Conservation (phyloP, 2,329 filamentous ascomycete species). For the Alternaria metachromatica region DNA sequence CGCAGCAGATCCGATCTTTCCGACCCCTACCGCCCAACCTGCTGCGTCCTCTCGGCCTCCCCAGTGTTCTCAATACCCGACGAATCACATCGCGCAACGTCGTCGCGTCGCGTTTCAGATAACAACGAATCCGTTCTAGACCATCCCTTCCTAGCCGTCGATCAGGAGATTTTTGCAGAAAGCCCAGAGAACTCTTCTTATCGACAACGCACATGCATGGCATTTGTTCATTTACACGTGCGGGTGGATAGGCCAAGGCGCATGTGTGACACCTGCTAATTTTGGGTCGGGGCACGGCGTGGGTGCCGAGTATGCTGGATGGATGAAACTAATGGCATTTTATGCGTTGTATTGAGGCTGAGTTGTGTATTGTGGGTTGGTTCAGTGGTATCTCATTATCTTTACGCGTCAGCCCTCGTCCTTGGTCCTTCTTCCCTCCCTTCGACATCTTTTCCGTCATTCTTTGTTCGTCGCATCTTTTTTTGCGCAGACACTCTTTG, state of each 20-base stretch:
- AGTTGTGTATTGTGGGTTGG: not conserved
- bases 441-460: not conserved
- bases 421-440: not conserved
- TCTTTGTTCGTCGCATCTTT: not conserved
- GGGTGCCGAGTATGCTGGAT: not conserved
- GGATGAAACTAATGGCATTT: not conserved
- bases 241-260: not conserved
- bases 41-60: not conserved
- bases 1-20: not conserved
- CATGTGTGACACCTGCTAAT: not conserved
- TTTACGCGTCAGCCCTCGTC: not conserved
- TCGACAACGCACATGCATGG: not conserved
- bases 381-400: not conserved
- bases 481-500: not conserved
- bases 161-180: conserved; percentile 1
- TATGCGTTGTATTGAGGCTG: not conserved
- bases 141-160: not conserved
- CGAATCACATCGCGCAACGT: not conserved
- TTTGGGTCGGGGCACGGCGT: not conserved
- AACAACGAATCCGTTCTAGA: not conserved
- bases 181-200: not conserved
- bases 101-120: not conserved
- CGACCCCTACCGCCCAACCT: not conserved
- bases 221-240: not conserved
- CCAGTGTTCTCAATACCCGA: not conserved